Evolutionary conservation across 1,284 basidiomycete species (phyloP).

Genomic region (Earliella scabrosa): DNA sequence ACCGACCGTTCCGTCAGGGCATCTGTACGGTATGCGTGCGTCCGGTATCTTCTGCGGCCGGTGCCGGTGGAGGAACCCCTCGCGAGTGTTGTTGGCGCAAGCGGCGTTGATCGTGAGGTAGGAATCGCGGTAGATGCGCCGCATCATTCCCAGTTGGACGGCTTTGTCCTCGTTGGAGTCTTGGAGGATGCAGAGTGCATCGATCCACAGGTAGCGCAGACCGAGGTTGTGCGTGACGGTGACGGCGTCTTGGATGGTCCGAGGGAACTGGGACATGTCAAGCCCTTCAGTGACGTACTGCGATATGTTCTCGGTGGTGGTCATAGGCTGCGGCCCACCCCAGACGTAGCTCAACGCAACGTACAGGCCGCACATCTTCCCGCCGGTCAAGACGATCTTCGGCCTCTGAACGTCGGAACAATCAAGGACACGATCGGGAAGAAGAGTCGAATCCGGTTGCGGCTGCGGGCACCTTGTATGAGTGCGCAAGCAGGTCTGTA

Average conservation of each 20-base stretch:
- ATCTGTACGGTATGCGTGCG: background rate
- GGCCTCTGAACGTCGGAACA: too few relatives aligned
- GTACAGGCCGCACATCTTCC: too few relatives aligned
- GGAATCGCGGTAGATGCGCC: conserved; percentile 1
- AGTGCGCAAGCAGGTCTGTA: too few relatives aligned
- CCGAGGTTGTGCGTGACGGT: background rate
- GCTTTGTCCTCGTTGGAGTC: conserved; percentile 1
- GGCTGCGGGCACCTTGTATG: too few relatives aligned
- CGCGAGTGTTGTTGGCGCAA: background rate
- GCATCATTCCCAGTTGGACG: background rate
- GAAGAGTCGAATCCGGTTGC: too few relatives aligned
- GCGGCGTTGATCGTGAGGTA: conserved; percentile 5
- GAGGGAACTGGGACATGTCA: background rate
- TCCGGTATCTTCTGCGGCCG: background rate
- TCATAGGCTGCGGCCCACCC: too few relatives aligned
- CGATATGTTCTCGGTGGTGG: too few relatives aligned
- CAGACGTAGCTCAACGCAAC: too few relatives aligned
- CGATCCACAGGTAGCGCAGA: conserved; percentile 2
- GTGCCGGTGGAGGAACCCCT: background rate
- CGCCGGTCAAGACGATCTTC: too few relatives aligned
- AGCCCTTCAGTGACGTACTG: too few relatives aligned
- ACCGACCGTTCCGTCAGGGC: background rate
- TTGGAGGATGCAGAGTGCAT: conserved; percentile 6
- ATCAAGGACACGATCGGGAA: too few relatives aligned
- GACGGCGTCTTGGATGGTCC: conserved; percentile 2